Evolutionary conservation across 257 asterid species (phyloP).

Genomic region (Craterostigma plantagineum): DNA sequence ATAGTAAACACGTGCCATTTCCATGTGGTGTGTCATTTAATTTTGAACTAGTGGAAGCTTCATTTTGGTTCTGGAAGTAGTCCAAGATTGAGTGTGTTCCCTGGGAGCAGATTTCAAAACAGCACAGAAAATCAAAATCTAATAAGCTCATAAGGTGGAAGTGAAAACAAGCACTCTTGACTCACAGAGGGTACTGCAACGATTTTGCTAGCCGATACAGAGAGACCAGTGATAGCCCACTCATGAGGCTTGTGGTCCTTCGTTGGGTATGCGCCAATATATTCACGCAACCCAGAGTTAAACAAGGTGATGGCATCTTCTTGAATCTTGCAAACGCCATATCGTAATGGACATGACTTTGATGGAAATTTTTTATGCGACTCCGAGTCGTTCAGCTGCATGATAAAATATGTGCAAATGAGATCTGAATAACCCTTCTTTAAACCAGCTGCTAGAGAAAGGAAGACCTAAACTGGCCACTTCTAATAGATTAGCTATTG

Average conservation of each 20-base stretch:
- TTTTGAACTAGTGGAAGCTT: slow-evolving; percentile 14
- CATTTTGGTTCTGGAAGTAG: slow-evolving; percentile 43
- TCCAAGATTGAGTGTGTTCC: slow-evolving; percentile 73
- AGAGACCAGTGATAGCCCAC: slow-evolving; percentile 87
- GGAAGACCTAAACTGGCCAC: too few relatives aligned
- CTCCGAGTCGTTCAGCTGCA: slow-evolving; percentile 46
- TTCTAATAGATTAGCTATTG: too few relatives aligned
- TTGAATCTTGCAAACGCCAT: slow-evolving; percentile 69
- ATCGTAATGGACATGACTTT: slow-evolving; percentile 73
- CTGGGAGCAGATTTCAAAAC: slow-evolving; percentile 19
- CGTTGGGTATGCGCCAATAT: slow-evolving; percentile 29
- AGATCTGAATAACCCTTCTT: not conserved
- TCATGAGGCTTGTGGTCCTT: slow-evolving; percentile 29
- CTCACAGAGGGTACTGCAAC: slow-evolving; percentile 65
- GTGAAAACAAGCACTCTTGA: slow-evolving; percentile 5
- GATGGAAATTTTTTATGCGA: slow-evolving; percentile 75
- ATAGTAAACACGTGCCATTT: slow-evolving; percentile 19
- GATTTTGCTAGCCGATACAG: slow-evolving; percentile 82
- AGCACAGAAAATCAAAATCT: slow-evolving; percentile 3
- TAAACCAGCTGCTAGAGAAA: too few relatives aligned
- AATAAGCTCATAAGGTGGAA: slow-evolving; percentile 3
- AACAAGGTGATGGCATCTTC: slow-evolving; percentile 74
- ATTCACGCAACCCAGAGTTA: slow-evolving; percentile 76
- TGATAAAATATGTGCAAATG: slow-evolving; percentile 6
- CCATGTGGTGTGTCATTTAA: slow-evolving; percentile 19